Base-by-base conservation (phyloP, 2,329 filamentous ascomycete species). In the Simplicillium sp. region DNA sequence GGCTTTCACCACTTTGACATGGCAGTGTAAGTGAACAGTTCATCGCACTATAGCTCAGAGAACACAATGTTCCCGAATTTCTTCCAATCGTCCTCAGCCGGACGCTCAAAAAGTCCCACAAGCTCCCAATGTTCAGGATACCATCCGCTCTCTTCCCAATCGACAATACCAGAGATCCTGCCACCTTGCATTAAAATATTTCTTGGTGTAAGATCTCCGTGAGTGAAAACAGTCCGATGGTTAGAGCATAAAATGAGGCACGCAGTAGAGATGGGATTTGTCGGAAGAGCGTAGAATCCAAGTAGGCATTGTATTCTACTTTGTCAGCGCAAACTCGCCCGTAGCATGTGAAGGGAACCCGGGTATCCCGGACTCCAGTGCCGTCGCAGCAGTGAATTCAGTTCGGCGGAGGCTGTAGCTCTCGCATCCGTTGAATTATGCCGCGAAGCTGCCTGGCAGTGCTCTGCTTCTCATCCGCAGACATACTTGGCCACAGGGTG, bases 111-210 rank as follows among this genome's bases (percentile, higher is more conserved):
- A 31, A 54, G 52, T 17, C 51, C 50, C 18, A 50, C 38, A 31
- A 52, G 49, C 25, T 55, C 54, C 53, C 53, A 68, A 36, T 58
- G 59, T 11, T 53, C 48, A 5, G 63, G 65, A 47, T 64, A 68
- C 64, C 62, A 70, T 2, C 64, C 64, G n/a, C 60, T 53, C n/a
- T 57, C 54, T 46, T 70, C 66, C 65, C 65, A 70, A 47, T 69
- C 67, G 29, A 70, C 40, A 29, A 70, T 58, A 7, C 57, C 66
- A 36, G 56, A 54, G 8, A 67, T 51, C 7, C 58, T 51, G 13
- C 61, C 61, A 3, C 58, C 61, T 2, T 52, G 45, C 3, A 62
- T 54, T 3, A 73, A 43, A 25, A 73, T 68, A 40, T 73, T 73
- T 3, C 63, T 47, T 3, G 58, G 60, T 9, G 56, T 58, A 11